Conservation (phyloP, 2,329 filamentous ascomycete species). For the Ophiostoma pallidulum region DNA sequence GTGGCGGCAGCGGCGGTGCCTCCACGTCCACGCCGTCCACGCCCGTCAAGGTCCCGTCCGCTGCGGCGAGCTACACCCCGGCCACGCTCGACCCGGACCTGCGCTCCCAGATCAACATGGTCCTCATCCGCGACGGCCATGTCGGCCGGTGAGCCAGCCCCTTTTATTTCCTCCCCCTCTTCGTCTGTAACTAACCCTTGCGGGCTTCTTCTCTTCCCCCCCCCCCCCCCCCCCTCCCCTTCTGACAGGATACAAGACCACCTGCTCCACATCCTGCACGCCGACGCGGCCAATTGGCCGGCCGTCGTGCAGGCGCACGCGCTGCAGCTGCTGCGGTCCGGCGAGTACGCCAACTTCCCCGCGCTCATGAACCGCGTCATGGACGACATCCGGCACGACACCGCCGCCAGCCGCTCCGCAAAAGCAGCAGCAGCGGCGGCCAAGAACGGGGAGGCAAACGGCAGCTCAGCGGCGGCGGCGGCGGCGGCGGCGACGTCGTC, state of each 20-base stretch:
- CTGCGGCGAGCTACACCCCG: slow-evolving; percentile 49
- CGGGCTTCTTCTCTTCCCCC: slow-evolving; percentile 24
- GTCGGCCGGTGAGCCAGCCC: slow-evolving; percentile 41
- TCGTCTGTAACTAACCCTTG: no score
- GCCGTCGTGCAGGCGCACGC: slow-evolving; percentile 51
- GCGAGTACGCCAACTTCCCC: slow-evolving; percentile 51
- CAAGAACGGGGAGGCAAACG: background rate
- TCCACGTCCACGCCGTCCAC: slow-evolving; percentile 32
- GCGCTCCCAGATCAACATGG: slow-evolving; percentile 51
- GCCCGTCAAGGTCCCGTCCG: slow-evolving; percentile 51
- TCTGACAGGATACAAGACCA: slow-evolving; percentile 58
- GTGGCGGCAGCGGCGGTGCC: no score
- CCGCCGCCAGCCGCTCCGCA: slow-evolving; percentile 17
- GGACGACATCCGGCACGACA: slow-evolving; percentile 50
- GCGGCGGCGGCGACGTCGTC: slow-evolving; percentile 23
- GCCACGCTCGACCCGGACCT: slow-evolving; percentile 53
- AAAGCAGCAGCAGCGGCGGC: no score
- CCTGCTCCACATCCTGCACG: slow-evolving; percentile 52
- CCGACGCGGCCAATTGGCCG: slow-evolving; percentile 53
- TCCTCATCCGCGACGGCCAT: slow-evolving; percentile 49
- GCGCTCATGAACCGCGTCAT: slow-evolving; percentile 51
- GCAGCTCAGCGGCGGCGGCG: slow-evolving; percentile 1
- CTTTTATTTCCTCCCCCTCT: background rate
- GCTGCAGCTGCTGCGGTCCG: slow-evolving; percentile 48
- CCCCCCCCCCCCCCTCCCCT: no score